phyloP scores from a whole-genome alignment of 2,329 filamentous ascomycete genomes.

The Orbilia quercus region DNA sequence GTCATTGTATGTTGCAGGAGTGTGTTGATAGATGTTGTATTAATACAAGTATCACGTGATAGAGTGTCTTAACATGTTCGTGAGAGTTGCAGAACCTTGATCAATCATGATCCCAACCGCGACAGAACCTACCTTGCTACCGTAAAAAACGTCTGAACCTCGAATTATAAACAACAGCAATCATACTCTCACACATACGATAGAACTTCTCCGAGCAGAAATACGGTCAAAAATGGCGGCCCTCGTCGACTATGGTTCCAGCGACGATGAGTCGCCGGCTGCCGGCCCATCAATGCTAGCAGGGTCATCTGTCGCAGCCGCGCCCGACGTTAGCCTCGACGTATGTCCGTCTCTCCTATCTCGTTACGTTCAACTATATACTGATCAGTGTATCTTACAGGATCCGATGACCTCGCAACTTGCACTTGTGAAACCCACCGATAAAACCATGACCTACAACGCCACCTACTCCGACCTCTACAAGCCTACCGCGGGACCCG shows the following conservation, averaged over 20 bases:
- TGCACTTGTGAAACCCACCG: conserved; percentile 67
- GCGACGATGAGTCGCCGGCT: conserved; percentile 65
- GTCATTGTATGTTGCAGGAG: too few relatives aligned
- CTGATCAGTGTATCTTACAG: conserved; percentile 57
- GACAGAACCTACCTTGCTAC: not conserved
- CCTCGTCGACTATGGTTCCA: conserved; percentile 62
- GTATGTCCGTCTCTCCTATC: conserved; percentile 65
- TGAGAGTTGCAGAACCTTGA: not conserved
- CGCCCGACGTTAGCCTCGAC: conserved; percentile 69
- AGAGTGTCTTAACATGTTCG: too few relatives aligned
- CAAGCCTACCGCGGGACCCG: conserved; percentile 74
- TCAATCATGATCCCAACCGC: not conserved
- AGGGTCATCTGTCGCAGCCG: conserved; percentile 65
- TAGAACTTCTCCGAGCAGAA: not conserved
- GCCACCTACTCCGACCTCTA: conserved; percentile 77
- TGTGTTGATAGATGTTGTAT: not conserved
- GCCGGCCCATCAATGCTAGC: conserved; percentile 59
- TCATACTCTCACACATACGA: not conserved
- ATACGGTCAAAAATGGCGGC: conserved; percentile 54
- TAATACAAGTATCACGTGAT: not conserved
- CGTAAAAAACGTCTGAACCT: not conserved
- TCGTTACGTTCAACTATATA: conserved; percentile 16
- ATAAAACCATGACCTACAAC: conserved; percentile 68
- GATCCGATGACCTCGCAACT: conserved; percentile 67
- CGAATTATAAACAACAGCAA: not conserved